Conservation (phyloP, 805 yeast genomes). For the Jamesozyma piceae region DNA sequence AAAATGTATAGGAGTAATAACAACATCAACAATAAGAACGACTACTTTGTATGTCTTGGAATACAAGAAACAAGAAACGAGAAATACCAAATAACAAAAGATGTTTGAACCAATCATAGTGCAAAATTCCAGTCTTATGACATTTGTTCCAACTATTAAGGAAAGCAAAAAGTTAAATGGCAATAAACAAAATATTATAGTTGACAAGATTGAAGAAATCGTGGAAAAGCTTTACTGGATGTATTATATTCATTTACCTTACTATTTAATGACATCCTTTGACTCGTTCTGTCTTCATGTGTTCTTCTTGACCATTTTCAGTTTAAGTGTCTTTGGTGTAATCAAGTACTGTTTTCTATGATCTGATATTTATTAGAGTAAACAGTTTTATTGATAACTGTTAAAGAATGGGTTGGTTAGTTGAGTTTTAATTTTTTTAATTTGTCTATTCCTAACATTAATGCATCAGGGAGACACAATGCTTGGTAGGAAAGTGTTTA, state of each 20-base stretch:
- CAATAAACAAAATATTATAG: conserved; percentile 7
- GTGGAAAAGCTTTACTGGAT: conserved; percentile 35
- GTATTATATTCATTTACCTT: conserved; percentile 38
- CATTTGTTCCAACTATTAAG: conserved; percentile 9
- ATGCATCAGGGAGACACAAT: too few species aligned
- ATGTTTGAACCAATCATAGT: neutral
- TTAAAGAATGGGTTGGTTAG: neutral
- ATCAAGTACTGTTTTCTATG: conserved; percentile 25
- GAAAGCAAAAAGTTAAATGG: conserved; percentile 10
- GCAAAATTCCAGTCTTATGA: conserved; percentile 1
- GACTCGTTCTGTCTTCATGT: conserved; percentile 35
- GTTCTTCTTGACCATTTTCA: conserved; percentile 31
- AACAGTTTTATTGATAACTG: neutral
- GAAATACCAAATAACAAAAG: neutral
- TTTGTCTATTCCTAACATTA: too few species aligned
- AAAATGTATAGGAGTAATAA: too few species aligned
- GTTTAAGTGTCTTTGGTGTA: conserved; percentile 34
- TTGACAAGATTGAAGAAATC: conserved; percentile 22
- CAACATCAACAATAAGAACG: too few species aligned
- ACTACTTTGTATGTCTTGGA: neutral
- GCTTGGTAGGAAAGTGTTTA: too few species aligned
- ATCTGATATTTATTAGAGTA: neutral
- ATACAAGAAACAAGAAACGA: neutral
- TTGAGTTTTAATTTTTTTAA: too few species aligned
- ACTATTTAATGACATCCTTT: conserved; percentile 35